These are phyloP conservation scores for Tolypocladium nubicola DNA, from an alignment of 2,329 filamentous ascomycete genomes.

Conservation along the genomic window DNA sequence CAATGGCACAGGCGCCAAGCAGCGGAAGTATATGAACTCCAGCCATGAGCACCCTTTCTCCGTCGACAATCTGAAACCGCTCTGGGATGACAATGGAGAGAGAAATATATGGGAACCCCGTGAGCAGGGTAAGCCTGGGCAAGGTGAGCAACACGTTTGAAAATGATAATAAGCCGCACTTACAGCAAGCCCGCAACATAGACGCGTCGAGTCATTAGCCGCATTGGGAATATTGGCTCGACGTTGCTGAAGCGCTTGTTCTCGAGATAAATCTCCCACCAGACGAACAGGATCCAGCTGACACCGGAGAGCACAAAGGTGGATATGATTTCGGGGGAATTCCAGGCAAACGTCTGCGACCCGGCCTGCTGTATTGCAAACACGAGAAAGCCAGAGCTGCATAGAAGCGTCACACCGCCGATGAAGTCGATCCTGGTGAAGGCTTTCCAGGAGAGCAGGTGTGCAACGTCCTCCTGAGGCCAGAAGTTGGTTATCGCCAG, in stretches of 20 bases:
- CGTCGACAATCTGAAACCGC: slow-evolving; percentile 48
- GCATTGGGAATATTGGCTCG: slow-evolving; percentile 45
- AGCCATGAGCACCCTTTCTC: slow-evolving; percentile 39
- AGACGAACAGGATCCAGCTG: slow-evolving; percentile 36
- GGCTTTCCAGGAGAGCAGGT: slow-evolving; percentile 27
- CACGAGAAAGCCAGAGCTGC: slow-evolving; percentile 41
- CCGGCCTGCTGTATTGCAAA: slow-evolving; percentile 48
- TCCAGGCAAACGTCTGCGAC: slow-evolving; percentile 40
- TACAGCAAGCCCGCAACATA: slow-evolving; percentile 42
- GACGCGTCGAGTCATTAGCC: slow-evolving; percentile 34
- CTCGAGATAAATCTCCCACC: slow-evolving; percentile 39
- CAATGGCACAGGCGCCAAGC: slow-evolving; percentile 44
- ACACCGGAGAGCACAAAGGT: slow-evolving; percentile 36
- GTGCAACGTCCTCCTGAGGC: slow-evolving; percentile 25
- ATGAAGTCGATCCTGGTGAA: slow-evolving; percentile 41
- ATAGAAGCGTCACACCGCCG: slow-evolving; percentile 38
- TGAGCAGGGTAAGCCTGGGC: slow-evolving; percentile 42
- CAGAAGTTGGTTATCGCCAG: slow-evolving; percentile 35
- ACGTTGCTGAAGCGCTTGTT: slow-evolving; percentile 25
- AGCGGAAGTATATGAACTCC: slow-evolving; percentile 49
- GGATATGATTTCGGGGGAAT: slow-evolving; percentile 36
- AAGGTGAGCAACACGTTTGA: not conserved
- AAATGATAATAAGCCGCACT: slow-evolving; percentile 10
- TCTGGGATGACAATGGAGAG: slow-evolving; percentile 50
- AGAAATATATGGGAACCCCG: slow-evolving; percentile 46